Evolutionary conservation across 192 early-diverging fungal species (phyloP).

Genomic region (Anaeromyces robustus): DNA sequence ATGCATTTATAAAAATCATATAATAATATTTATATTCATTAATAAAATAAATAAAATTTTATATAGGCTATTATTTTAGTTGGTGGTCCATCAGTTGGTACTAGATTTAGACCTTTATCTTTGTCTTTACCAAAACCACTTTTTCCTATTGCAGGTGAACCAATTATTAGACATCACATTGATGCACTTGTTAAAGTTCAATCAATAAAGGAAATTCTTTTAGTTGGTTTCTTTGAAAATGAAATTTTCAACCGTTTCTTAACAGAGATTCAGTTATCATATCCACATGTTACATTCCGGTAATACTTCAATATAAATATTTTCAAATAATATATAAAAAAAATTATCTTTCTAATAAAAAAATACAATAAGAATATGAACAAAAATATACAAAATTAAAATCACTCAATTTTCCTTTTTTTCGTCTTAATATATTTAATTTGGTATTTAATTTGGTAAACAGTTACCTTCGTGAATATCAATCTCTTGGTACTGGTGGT

Average conservation of each 20-base stretch:
- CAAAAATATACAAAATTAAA: no score
- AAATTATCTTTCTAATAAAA: no score
- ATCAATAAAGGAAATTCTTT: slow-evolving; percentile 80
- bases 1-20: no score
- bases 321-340: no score
- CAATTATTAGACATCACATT: slow-evolving; percentile 96
- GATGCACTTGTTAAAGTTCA: slow-evolving; percentile 74
- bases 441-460: no score
- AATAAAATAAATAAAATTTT: no score
- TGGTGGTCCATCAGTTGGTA: slow-evolving; percentile 92
- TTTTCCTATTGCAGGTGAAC: slow-evolving; percentile 90
- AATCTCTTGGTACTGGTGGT: slow-evolving; percentile 88
- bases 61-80: slow-evolving; percentile 82
- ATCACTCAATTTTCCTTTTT: no score
- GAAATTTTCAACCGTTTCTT: slow-evolving; percentile 80
- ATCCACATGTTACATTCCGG: slow-evolving; percentile 71
- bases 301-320: slow-evolving; percentile 12
- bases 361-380: no score
- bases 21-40: no score
- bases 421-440: no score
- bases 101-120: slow-evolving; percentile 91
- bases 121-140: slow-evolving; percentile 94
- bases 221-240: slow-evolving; percentile 97
- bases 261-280: slow-evolving; percentile 70
- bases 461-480: slow-evolving; percentile 95